Conservation (phyloP, 2,329 filamentous ascomycete species). For the Diaporthe capsici region DNA sequence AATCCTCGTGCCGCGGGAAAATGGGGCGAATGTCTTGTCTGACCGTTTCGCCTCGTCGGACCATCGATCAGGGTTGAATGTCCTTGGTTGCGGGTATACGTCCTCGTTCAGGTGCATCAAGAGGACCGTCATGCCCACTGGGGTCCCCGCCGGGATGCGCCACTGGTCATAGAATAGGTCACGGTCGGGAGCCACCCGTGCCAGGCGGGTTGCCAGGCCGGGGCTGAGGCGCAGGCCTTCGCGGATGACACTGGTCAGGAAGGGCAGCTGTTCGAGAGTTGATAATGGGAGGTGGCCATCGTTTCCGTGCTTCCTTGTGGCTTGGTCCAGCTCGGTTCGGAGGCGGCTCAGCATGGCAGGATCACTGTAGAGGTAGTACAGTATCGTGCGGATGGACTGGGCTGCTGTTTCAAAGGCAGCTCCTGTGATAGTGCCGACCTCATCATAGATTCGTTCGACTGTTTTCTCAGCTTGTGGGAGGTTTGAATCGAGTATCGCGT, state of each 20-base stretch:
- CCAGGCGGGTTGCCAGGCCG: conserved; percentile 55
- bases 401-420: conserved; percentile 57
- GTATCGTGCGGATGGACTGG: conserved; percentile 51
- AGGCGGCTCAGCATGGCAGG: conserved; percentile 49
- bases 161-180: conserved; percentile 52
- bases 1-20: conserved; percentile 44
- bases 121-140: conserved; percentile 47
- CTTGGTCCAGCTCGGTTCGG: conserved; percentile 50
- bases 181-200: conserved; percentile 47
- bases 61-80: conserved; percentile 50
- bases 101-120: conserved; percentile 46
- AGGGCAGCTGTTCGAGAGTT: conserved; percentile 53
- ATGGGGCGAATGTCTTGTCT: conserved; percentile 46
- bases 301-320: conserved; percentile 30
- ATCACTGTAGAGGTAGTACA: conserved; percentile 54
- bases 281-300: not conserved
- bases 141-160: conserved; percentile 47
- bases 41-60: conserved; percentile 40
- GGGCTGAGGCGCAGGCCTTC: conserved; percentile 62
- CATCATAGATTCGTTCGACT: conserved; percentile 49
- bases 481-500: not conserved
- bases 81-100: conserved; percentile 42
- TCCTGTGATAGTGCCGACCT: conserved; percentile 49
- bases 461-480: conserved; percentile 54
- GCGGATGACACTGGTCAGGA: conserved; percentile 59